Base-by-base conservation (phyloP, 331 rosid species). In the Ulmus americana region DNA sequence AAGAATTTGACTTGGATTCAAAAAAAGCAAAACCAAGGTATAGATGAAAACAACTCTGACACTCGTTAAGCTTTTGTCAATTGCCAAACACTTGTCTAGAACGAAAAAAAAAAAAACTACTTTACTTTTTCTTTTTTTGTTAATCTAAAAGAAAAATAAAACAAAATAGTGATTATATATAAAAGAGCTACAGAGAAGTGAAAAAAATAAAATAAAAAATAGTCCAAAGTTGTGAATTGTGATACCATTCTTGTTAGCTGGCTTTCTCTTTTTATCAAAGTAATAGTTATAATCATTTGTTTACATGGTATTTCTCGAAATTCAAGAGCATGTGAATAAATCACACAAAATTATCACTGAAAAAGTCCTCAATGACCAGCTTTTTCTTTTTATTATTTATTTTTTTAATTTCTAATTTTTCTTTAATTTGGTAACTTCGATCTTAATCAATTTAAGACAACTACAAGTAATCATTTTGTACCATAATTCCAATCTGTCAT, bases 281-380 rank as follows among this genome's bases (percentile, higher is more conserved):
- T 53, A 65, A 47, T 61, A 47, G 54, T 55, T 49, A 54, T 57
- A 50, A 73, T 75, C 68, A 70, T 74, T 65, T 44, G 2, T 56
- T 54, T 50, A 56, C 74, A 75, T 74, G 64, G 81, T 55, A 53
- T 76, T 59, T 80, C 76, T 75, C 73, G 68, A 77, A 68, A 75
- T 68, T 70, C 74, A 28, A 47, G 67, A 71, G 64, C 89, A 83
- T 87, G 79, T 81, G 89, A 77, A 74, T 45, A 43, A 45, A 48
- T n/a, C 45, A 20, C 63, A 38, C 63, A 41, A 8, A 43, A 70
- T n/a, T n/a, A n/a, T 62, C 64, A 49, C 65, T 62, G 68, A 65
- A 54, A 74, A 81, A 73, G 79, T 61, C 63, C 49, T 48, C 13
- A 50, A 64, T 63, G 69, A 69, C 64, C 74, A 65, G 69, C 79